Base-by-base conservation (phyloP, 345 rosid genomes). In the Streptanthus diversifolius region DNA sequence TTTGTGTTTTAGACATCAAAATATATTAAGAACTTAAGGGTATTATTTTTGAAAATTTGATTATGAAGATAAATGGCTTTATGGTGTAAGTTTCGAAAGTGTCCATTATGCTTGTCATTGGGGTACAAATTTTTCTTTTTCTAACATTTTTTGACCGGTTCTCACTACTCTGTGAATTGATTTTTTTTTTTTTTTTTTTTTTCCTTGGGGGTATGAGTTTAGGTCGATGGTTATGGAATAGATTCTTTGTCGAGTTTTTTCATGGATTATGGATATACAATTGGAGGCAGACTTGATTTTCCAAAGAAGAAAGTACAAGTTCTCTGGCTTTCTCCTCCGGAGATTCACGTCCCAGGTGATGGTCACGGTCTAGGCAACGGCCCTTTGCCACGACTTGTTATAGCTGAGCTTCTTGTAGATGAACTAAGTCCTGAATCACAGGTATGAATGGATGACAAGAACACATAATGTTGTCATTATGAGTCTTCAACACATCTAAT, bases 321-420 rank as follows among this genome's bases (percentile, higher is more conserved):
- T 24, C 51, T 87, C 37, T 93, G 93, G 97, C 83, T 90, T 81
- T 84, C 96, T 8, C 98, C 96, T 68, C 97, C 93, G 11, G 58
- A 43, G 49, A 57, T 66, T 77, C 61, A 80, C 22, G 30, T 35
- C 57, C 56, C 70, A 3, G 82, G 77, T 48, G 72, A 65, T 11
- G 85, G 87, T 41, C 61, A 79, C 75, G 86, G 92, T 53, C 76
- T 83, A 51, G 43, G 47, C 37, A 62, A 78, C 48, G 97, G 98
- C 1, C 97, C 93, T 54, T 77, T 90, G 64, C 97, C 97, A 5
- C 82, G 98, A 74, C 68, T 89, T 48, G 90, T 93, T 36, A 85
- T 93, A 49, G 90, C 92, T 5, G 97, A 90, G 79, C 89, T 93
- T 77, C 90, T 90, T 65, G 95, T 93, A 5, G 85, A 93, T 51